Base-by-base conservation (phyloP, 768 basidiomycete species). In the Collybiopsis confluens region DNA sequence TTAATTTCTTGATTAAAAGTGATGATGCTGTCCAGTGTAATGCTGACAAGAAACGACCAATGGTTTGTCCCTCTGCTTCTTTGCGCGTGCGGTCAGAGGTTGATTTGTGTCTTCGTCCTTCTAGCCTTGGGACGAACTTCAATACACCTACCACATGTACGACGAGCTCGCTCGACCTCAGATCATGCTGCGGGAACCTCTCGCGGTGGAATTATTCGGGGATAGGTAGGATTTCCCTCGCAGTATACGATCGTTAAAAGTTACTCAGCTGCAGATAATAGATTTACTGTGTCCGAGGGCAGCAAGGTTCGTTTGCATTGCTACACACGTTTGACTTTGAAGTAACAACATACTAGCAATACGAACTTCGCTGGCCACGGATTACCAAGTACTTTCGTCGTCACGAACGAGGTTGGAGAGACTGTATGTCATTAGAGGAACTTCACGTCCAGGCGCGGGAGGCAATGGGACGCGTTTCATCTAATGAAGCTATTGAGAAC, bases 351-450 rank as follows among this genome's bases (percentile, higher is more conserved):
- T 42, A 24, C 35, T 43, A 92, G 90, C 75, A 85, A 61, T 94
- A 94, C 63, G 90, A 90, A 58, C 73, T 93, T 4, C 85, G 93
- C 20, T 95, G 88, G 65, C 90, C 93, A 0, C 76, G 93, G 45
- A 74, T 95, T 27, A 77, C 77, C 30, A 94, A 93, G 63, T 68
- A 85, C 1, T 81, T 80, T 64, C 80, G 85, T 6, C 61, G 70
- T 0, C 67, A 64, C 21, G 88, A 92, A 55, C 79, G 92, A 16
- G 64, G 70, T n/a, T 91, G 88, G 85, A 69, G 64, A 30, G 81
- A 85, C 30, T 77, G 77, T 18, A 61, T 77, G 27, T 70, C 73
- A 21, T 69, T 85, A 2, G 66, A 74, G 20, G 72, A 73, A 18
- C 66, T 87, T 13, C 79, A 86, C 54, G 63, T 65, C 2, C 75